phyloP scores from a whole-genome alignment of 768 basidiomycete species.

The Suillus fuscotomentosus region DNA sequence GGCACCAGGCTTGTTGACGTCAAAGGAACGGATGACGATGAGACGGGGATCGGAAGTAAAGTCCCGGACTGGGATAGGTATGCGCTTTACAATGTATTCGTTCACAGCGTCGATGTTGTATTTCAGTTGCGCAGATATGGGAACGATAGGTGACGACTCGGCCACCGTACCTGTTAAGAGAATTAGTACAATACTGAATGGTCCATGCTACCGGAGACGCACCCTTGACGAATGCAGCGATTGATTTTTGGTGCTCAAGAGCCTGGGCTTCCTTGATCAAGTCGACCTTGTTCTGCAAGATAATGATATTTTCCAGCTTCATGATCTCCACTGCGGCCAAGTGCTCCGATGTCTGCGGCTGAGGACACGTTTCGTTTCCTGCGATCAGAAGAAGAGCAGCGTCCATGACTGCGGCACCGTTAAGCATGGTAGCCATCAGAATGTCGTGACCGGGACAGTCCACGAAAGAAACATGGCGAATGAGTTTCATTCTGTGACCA shows the following conservation, averaged over 20 bases:
- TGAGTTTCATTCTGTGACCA: conserved; percentile 82
- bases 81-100: conserved; percentile 96
- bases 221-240: conserved; percentile 95
- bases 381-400: conserved; percentile 94
- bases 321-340: conserved; percentile 99
- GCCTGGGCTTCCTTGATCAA: conserved; percentile 94
- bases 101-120: conserved; percentile 99
- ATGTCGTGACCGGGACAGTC: conserved; percentile 98
- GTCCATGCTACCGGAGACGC: conserved; percentile 13
- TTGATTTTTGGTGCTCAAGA: conserved; percentile 94
- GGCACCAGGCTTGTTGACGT: conserved; percentile 98
- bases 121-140: conserved; percentile 97
- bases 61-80: conserved; percentile 92
- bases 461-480: conserved; percentile 98
- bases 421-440: conserved; percentile 99
- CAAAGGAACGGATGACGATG: conserved; percentile 98
- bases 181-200: neutral
- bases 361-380: conserved; percentile 98
- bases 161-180: conserved; percentile 83
- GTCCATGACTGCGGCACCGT: conserved; percentile 99
- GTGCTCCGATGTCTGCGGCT: conserved; percentile 98
- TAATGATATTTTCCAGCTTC: conserved; percentile 97
- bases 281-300: conserved; percentile 98
- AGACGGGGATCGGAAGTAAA: conserved; percentile 89
- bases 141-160: conserved; percentile 95